A percentile compares a stretch with the other conserved stretches of the same genome.
Evolutionary conservation across 2,329 filamentous ascomycete species (phyloP).

Genomic region (Chrysosporium keratinophilum): DNA sequence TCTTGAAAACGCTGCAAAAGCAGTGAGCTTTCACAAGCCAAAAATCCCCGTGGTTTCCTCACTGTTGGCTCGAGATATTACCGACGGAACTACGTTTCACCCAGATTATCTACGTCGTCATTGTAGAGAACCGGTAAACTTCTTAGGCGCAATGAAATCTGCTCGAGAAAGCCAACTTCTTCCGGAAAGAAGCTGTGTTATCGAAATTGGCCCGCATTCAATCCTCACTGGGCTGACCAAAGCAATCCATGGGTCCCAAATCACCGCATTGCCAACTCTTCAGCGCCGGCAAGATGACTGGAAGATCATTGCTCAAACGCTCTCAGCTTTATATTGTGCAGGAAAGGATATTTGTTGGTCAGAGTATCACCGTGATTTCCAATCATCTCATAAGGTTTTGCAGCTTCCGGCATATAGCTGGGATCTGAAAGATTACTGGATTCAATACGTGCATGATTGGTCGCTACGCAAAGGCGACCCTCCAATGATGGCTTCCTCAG

Average conservation of each 20-base stretch:
- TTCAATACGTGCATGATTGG: conserved; percentile 39
- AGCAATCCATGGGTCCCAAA: conserved; percentile 47
- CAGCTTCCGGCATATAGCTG: conserved; percentile 58
- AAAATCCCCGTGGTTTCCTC: conserved; percentile 57
- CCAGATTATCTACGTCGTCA: conserved; percentile 55
- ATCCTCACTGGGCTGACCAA: conserved; percentile 60
- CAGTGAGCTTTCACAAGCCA: conserved; percentile 49
- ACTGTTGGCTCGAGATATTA: conserved; percentile 50
- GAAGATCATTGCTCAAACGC: conserved; percentile 50
- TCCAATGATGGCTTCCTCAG: conserved; percentile 3
- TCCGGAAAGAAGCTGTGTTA: conserved; percentile 56
- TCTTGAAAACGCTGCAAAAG: conserved; percentile 46
- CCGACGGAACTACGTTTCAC: conserved; percentile 47
- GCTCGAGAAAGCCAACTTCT: conserved; percentile 51
- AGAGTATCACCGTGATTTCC: conserved; percentile 57
- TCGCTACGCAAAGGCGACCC: conserved; percentile 14
- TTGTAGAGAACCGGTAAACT: conserved; percentile 59
- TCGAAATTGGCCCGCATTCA: conserved; percentile 66
- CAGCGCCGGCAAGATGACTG: conserved; percentile 54
- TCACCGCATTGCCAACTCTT: conserved; percentile 50
- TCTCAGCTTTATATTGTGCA: conserved; percentile 50
- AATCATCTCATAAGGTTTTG: conserved; percentile 48
- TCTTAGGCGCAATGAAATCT: conserved; percentile 51
- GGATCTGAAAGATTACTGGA: conserved; percentile 63
- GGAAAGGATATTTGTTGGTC: conserved; percentile 59